Evolutionary conservation across 768 basidiomycete genomes (phyloP).

Genomic region (Termitomyces sp.): DNA sequence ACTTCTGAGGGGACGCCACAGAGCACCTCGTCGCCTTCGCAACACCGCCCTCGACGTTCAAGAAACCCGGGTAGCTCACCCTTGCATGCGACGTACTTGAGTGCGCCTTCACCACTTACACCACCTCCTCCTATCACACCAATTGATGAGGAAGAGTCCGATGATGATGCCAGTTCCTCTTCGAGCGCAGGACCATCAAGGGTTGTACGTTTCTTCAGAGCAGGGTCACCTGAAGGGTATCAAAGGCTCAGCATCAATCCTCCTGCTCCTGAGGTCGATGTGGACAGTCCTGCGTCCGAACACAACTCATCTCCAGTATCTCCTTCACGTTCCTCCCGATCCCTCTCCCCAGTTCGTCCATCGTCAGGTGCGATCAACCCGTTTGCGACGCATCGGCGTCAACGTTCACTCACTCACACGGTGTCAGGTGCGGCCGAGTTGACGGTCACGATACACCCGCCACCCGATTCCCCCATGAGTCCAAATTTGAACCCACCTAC

Average conservation of each 20-base stretch:
- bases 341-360: slow-evolving; percentile 51
- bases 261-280: slow-evolving; percentile 15
- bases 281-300: slow-evolving; percentile 17
- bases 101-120: slow-evolving; percentile 35
- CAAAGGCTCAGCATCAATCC: slow-evolving; percentile 23
- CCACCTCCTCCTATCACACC: slow-evolving; percentile 73
- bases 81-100: slow-evolving; percentile 46
- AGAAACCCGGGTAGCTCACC: slow-evolving; percentile 41
- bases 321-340: slow-evolving; percentile 46
- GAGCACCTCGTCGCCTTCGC: slow-evolving; percentile 44
- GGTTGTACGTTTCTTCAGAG: slow-evolving; percentile 18
- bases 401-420: slow-evolving; percentile 65
- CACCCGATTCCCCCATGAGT: slow-evolving; percentile 74
- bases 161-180: slow-evolving; percentile 28
- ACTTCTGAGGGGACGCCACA: slow-evolving; percentile 33
- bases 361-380: slow-evolving; percentile 78
- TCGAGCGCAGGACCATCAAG: slow-evolving; percentile 43
- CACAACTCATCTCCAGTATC: slow-evolving; percentile 17
- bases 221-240: slow-evolving; percentile 18
- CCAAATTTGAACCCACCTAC: slow-evolving; percentile 78
- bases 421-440: slow-evolving; percentile 58
- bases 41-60: slow-evolving; percentile 56
- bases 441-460: slow-evolving; percentile 66
- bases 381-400: slow-evolving; percentile 70
- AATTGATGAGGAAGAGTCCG: slow-evolving; percentile 55